A percentile compares a stretch with the other conserved stretches of the same genome.
Conservation (phyloP, 805 yeast species). For the Myxozyma mucilagina region DNA sequence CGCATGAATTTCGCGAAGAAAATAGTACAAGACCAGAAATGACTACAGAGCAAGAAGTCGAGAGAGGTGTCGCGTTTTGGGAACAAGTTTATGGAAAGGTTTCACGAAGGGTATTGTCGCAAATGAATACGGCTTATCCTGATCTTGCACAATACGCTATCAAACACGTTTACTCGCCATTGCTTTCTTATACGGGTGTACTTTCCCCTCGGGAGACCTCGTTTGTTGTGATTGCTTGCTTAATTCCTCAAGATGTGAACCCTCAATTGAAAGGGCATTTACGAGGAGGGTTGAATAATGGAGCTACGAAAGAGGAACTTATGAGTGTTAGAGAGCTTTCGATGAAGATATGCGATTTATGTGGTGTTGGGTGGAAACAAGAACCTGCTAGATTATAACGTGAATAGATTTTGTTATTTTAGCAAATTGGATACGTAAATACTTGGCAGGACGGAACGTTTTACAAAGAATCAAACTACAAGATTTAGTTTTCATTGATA, state of each 20-base stretch:
- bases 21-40: conserved; percentile 18
- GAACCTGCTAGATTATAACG: conserved; percentile 54
- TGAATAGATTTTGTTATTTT: too few relatives aligned
- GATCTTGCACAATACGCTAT: conserved; percentile 76
- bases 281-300: conserved; percentile 79
- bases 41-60: conserved; percentile 17
- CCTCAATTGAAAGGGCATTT: conserved; percentile 92
- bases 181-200: conserved; percentile 67
- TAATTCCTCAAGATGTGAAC: conserved; percentile 90
- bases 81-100: conserved; percentile 73
- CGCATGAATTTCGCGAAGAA: conserved; percentile 48
- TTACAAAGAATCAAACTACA: too few relatives aligned
- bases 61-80: conserved; percentile 69
- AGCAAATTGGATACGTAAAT: too few relatives aligned
- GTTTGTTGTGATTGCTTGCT: conserved; percentile 70
- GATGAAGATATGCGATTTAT: conserved; percentile 68
- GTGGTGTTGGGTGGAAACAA: conserved; percentile 62
- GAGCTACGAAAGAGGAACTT: conserved; percentile 66
- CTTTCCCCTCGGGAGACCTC: conserved; percentile 70
- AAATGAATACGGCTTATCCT: conserved; percentile 75
- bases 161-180: conserved; percentile 73
- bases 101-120: conserved; percentile 62
- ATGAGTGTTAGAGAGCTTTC: conserved; percentile 61
- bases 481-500: too few relatives aligned
- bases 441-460: too few relatives aligned